phyloP scores from a whole-genome alignment of 75 land plant genomes.

The Cupressus sempervirens region DNA sequence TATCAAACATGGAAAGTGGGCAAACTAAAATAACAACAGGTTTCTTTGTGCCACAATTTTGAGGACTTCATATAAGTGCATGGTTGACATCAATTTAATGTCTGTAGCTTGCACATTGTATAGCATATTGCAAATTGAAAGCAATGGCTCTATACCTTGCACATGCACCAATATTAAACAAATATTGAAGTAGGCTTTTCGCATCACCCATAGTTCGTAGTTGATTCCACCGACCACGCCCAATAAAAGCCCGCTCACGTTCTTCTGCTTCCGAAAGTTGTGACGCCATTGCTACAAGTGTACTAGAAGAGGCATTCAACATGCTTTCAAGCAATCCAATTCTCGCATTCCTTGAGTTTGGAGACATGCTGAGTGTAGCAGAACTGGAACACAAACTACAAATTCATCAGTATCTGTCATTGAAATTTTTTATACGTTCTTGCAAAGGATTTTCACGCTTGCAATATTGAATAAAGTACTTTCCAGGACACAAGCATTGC shows the following conservation, averaged over 20 bases:
- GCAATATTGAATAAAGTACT: not conserved
- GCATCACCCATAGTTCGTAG: constrained; percentile 92
- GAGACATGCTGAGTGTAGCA: constrained; percentile 52
- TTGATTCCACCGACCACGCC: constrained; percentile 91
- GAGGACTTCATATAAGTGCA: not conserved
- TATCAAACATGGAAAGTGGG: not conserved
- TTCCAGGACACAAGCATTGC: not conserved
- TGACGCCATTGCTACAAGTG: constrained; percentile 95
- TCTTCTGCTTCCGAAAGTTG: constrained; percentile 99
- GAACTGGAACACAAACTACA: not conserved
- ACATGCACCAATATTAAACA: constrained; percentile 65
- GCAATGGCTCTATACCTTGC: constrained; percentile 50
- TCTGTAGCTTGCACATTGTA: not conserved
- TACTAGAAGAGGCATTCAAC: constrained; percentile 73
- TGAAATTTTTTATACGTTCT: not conserved
- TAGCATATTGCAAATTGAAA: not conserved
- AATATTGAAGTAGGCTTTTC: constrained; percentile 72
- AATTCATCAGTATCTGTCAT: not conserved
- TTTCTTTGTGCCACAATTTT: not conserved
- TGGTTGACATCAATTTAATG: not conserved
- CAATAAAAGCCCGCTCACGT: constrained; percentile 64
- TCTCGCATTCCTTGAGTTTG: constrained; percentile 68
- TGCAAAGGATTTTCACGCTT: not conserved
- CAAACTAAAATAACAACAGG: not conserved
- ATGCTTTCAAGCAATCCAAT: constrained; percentile 80